phyloP scores from a whole-genome alignment of 441 rosid genomes.

The Euphorbia neoarborescens region DNA sequence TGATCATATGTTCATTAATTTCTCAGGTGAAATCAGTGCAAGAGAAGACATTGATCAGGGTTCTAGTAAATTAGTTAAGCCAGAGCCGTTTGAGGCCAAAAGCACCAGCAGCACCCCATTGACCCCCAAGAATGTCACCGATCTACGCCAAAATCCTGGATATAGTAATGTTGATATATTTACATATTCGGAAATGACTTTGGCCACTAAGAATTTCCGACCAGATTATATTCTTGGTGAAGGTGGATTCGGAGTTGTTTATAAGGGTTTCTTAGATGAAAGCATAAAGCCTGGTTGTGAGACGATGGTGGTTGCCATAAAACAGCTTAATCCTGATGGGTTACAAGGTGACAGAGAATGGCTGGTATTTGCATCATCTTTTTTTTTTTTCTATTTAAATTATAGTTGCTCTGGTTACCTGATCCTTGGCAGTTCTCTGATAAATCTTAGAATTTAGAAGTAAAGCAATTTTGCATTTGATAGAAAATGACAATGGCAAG shows the following conservation, averaged over 20 bases:
- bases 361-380: conserved; percentile 55
- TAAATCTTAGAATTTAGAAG: not conserved
- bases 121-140: conserved; percentile 61
- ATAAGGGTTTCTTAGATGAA: conserved; percentile 76
- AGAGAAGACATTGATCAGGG: conserved; percentile 29
- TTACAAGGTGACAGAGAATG: conserved; percentile 98
- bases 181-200: conserved; percentile 68
- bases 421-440: not conserved
- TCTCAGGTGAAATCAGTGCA: conserved; percentile 11
- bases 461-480: not conserved
- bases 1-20: not conserved
- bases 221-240: conserved; percentile 89
- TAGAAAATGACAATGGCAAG: not conserved
- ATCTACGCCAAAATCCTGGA: conserved; percentile 63
- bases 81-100: conserved; percentile 30
- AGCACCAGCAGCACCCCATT: conserved; percentile 27
- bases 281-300: conserved; percentile 53
- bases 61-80: conserved; percentile 28
- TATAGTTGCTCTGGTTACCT: not conserved
- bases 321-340: conserved; percentile 89
- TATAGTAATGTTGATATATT: conserved; percentile 70
- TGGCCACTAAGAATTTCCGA: conserved; percentile 76
- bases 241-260: conserved; percentile 94
- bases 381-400: not conserved
- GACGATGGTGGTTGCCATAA: conserved; percentile 65